Percentiles rank a stretch among this genome's conserved stretches.
Evolutionary conservation across 345 rosid genomes (phyloP).

Genomic region (Lepidium aucheri): DNA sequence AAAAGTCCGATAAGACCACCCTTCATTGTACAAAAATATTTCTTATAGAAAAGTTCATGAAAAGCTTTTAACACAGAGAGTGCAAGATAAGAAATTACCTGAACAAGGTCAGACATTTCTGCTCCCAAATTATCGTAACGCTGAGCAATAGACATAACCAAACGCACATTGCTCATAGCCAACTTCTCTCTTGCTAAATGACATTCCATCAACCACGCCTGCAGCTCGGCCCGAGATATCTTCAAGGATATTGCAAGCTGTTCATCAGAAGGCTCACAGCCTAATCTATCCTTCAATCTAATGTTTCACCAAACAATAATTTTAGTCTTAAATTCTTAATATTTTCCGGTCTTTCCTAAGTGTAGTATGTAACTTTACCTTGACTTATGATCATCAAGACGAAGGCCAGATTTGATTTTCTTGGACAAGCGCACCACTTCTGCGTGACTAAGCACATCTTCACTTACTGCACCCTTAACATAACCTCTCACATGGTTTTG

Average conservation of each 20-base stretch:
- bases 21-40: constrained; percentile 30
- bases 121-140: constrained; percentile 82
- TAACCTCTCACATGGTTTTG: constrained; percentile 60
- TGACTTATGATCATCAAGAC: constrained; percentile 65
- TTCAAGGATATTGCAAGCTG: constrained; percentile 76
- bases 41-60: not conserved
- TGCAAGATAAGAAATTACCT: constrained; percentile 39
- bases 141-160: constrained; percentile 94
- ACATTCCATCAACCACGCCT: constrained; percentile 56
- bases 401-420: constrained; percentile 69
- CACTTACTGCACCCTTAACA: constrained; percentile 67
- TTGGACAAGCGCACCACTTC: constrained; percentile 78
- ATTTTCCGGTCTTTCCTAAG: not conserved
- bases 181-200: constrained; percentile 83
- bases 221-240: constrained; percentile 68
- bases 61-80: constrained; percentile 3
- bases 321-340: not conserved
- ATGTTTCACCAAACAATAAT: constrained; percentile 18
- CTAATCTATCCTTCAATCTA: constrained; percentile 76
- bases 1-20: constrained; percentile 90
- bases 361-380: constrained; percentile 36
- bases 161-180: constrained; percentile 95
- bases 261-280: constrained; percentile 81
- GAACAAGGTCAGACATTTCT: constrained; percentile 96
- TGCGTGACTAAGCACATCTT: constrained; percentile 61